These are phyloP conservation scores for Rhexocercosporidium sp. DNA, from an alignment of 2,329 filamentous ascomycete species.

Conservation along the genomic window DNA sequence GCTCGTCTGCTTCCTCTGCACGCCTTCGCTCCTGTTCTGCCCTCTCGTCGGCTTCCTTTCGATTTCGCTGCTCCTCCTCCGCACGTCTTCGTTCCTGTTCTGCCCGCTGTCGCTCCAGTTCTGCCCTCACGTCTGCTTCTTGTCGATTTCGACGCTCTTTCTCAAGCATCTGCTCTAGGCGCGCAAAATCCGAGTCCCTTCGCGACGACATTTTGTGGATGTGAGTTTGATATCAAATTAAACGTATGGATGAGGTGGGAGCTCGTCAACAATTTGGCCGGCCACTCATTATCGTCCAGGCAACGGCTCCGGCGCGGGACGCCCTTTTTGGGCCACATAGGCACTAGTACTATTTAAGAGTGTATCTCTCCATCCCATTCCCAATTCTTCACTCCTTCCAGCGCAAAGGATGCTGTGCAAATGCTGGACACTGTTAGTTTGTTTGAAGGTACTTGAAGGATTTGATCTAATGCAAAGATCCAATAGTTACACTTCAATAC, in stretches of 20 bases:
- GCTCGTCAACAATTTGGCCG: background rate
- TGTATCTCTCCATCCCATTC: background rate
- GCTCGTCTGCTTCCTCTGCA: no score
- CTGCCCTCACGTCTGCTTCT: constrained; percentile 14
- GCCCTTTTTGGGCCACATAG: background rate
- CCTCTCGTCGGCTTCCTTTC: no score
- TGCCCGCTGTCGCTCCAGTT: constrained; percentile 11
- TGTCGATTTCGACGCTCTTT: constrained; percentile 1
- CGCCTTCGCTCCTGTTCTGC: no score
- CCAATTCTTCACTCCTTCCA: background rate
- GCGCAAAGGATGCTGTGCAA: background rate
- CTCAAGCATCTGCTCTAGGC: background rate
- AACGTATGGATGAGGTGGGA: background rate
- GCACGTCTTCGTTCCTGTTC: no score
- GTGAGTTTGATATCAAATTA: background rate
- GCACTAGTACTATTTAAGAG: background rate
- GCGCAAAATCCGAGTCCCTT: background rate
- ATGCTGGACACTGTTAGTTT: background rate
- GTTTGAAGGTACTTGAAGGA: background rate
- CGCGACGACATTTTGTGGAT: background rate
- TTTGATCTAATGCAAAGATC: background rate
- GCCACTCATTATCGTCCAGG: background rate
- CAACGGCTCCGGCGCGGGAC: background rate
- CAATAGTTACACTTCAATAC: background rate
- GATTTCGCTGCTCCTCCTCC: no score